Percentiles rank a stretch among this genome's conserved stretches.
Conservation (phyloP, 2,329 filamentous ascomycete genomes). For the Pseudofabraea citricarpa region DNA sequence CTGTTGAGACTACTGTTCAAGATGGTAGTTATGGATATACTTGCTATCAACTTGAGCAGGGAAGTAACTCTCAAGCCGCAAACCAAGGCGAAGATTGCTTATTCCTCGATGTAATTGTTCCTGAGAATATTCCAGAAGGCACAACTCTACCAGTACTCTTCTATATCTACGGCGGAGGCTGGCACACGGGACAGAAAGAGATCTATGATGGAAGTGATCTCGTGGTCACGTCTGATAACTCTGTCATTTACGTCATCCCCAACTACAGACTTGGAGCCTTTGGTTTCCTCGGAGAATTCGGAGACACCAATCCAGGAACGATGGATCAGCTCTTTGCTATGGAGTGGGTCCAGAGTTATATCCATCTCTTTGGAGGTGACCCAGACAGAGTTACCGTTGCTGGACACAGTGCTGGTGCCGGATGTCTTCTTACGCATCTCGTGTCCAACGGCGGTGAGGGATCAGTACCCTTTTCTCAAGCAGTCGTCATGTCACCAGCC, state of each 20-base stretch:
- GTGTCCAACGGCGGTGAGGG: constrained; percentile 39
- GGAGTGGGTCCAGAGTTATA: constrained; percentile 48
- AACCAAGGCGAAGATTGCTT: constrained; percentile 36
- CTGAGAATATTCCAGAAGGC: constrained; percentile 28
- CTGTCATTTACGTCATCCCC: constrained; percentile 19
- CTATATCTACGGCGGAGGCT: constrained; percentile 2
- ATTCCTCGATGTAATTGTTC: constrained; percentile 39
- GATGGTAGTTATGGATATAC: constrained; percentile 1
- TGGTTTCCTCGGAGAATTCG: constrained; percentile 13
- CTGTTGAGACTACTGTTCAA: constrained; percentile 1
- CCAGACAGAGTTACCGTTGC: constrained; percentile 39
- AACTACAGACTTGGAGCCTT: constrained; percentile 24
- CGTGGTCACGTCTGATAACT: background rate
- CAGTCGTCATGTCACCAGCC: constrained; percentile 10
- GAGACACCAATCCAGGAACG: constrained; percentile 41
- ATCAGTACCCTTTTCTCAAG: constrained; percentile 33
- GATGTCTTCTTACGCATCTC: constrained; percentile 46
- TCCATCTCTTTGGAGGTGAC: constrained; percentile 49
- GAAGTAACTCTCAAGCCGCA: background rate
- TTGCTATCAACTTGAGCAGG: constrained; percentile 1
- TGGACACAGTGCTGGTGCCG: constrained; percentile 44
- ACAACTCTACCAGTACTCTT: background rate
- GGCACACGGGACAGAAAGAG: constrained; percentile 2
- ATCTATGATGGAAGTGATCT: constrained; percentile 1
- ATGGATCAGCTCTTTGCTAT: constrained; percentile 49